Conservation (phyloP, 192 early-diverging fungal species). For the Backusella circina region DNA sequence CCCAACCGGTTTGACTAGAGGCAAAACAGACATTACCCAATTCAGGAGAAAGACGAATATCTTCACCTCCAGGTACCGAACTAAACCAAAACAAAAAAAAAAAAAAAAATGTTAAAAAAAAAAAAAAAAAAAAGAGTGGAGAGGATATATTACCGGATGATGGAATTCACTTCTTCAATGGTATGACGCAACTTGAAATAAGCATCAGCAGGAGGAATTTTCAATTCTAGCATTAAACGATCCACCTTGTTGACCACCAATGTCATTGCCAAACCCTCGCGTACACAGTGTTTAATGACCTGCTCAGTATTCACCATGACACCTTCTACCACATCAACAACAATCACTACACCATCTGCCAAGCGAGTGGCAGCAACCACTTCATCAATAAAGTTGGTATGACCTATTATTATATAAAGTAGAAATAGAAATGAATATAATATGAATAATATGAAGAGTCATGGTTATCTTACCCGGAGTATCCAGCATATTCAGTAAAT, state of each 20-base stretch:
- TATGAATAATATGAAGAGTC: neutral
- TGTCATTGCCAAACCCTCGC: constrained; percentile 74
- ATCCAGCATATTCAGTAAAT: constrained; percentile 87
- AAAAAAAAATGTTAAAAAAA: neutral
- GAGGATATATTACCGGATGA: constrained; percentile 51
- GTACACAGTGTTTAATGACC: constrained; percentile 76
- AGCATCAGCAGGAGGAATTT: constrained; percentile 93
- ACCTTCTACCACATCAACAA: constrained; percentile 96
- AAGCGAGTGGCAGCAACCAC: constrained; percentile 81
- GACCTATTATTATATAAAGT: constrained; percentile 47
- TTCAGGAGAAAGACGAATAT: constrained; percentile 85
- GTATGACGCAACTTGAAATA: constrained; percentile 96
- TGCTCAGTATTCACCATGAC: constrained; percentile 93
- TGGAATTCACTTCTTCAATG: constrained; percentile 91
- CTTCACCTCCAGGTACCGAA: constrained; percentile 43
- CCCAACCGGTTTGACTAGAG: constrained; percentile 86
- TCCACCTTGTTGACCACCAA: constrained; percentile 98
- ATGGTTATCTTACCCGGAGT: constrained; percentile 79
- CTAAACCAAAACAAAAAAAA: neutral
- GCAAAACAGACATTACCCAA: constrained; percentile 96
- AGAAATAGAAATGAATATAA: neutral
- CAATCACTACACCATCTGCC: constrained; percentile 85
- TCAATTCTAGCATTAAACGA: constrained; percentile 94
- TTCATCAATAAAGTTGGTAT: constrained; percentile 95
- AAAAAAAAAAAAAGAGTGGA: neutral